Conservation (phyloP, 768 basidiomycete species). For the Termitomyces sp. region DNA sequence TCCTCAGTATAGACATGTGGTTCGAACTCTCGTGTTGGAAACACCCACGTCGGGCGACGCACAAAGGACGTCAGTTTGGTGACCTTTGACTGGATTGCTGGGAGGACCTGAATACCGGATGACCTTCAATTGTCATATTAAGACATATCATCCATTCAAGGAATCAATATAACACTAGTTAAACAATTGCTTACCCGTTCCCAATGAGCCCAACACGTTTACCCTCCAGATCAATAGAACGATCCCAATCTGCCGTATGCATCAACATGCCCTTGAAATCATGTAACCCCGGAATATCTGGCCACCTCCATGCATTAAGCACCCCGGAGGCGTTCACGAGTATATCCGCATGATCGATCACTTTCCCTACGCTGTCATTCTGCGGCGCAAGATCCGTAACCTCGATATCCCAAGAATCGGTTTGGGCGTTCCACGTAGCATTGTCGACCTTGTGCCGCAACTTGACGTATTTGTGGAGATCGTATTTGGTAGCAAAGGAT, state of each 20-base stretch:
- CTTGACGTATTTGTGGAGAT: constrained; percentile 27
- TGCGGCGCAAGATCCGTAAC: constrained; percentile 13
- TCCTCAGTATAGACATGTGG: constrained; percentile 34
- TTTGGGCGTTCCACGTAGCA: constrained; percentile 26
- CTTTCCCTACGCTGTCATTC: constrained; percentile 1
- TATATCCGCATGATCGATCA: constrained; percentile 27
- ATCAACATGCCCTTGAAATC: constrained; percentile 30
- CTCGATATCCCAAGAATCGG: constrained; percentile 26
- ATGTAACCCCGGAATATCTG: constrained; percentile 30
- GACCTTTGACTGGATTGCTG: constrained; percentile 28
- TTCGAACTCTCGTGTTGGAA: constrained; percentile 21
- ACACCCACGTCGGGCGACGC: constrained; percentile 29
- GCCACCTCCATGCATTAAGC: constrained; percentile 36
- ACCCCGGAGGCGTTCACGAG: constrained; percentile 30
- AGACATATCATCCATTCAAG: background rate
- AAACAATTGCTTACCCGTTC: constrained; percentile 21
- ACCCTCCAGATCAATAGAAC: constrained; percentile 25
- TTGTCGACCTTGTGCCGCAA: constrained; percentile 23
- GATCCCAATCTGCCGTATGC: constrained; percentile 34
- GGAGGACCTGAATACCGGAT: constrained; percentile 30
- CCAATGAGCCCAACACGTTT: constrained; percentile 37
- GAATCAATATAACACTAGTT: background rate
- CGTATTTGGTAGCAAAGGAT: constrained; percentile 25
- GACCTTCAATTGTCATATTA: constrained; percentile 22
- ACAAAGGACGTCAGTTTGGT: constrained; percentile 33